A percentile compares a stretch with the other conserved stretches of the same genome.
These are phyloP conservation scores for Diaporthe sp. DNA, from an alignment of 2,329 filamentous ascomycete species.

Conservation along the genomic window DNA sequence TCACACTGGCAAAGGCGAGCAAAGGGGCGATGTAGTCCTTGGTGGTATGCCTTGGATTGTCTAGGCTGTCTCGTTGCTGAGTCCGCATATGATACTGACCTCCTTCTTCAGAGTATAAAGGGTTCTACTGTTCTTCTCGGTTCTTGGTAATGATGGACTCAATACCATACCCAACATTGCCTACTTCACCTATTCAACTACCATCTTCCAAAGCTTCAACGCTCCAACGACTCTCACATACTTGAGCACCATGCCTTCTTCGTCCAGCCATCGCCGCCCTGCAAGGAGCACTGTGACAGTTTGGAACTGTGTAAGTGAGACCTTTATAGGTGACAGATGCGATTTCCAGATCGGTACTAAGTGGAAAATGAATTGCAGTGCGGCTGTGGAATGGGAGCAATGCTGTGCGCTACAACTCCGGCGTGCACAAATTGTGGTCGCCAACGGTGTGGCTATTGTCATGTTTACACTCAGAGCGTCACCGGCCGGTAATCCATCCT, in stretches of 20 bases:
- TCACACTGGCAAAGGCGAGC: not conserved
- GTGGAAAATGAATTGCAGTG: not conserved
- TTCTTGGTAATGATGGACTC: not conserved
- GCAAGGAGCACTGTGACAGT: not conserved
- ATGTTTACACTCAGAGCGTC: not conserved
- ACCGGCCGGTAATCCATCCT: not conserved
- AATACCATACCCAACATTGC: not conserved
- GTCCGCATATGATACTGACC: not conserved
- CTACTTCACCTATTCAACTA: not conserved
- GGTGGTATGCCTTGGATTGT: not conserved
- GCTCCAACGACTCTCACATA: not conserved
- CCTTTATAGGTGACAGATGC: not conserved
- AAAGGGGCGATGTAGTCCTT: not conserved
- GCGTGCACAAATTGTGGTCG: not conserved
- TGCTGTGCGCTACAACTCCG: not conserved
- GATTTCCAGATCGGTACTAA: not conserved
- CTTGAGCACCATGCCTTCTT: constrained; percentile 7
- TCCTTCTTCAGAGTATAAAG: constrained; percentile 12
- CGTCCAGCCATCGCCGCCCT: not conserved
- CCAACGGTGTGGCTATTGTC: not conserved
- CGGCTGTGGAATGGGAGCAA: constrained; percentile 3
- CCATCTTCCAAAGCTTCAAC: not conserved
- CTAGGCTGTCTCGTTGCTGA: not conserved
- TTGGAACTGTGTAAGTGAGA: constrained; percentile 12
- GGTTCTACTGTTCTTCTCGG: not conserved